Percentiles rank a stretch among this genome's conserved stretches.
Conservation (phyloP, 2,329 filamentous ascomycete genomes). For the Alternaria ventricosa region DNA sequence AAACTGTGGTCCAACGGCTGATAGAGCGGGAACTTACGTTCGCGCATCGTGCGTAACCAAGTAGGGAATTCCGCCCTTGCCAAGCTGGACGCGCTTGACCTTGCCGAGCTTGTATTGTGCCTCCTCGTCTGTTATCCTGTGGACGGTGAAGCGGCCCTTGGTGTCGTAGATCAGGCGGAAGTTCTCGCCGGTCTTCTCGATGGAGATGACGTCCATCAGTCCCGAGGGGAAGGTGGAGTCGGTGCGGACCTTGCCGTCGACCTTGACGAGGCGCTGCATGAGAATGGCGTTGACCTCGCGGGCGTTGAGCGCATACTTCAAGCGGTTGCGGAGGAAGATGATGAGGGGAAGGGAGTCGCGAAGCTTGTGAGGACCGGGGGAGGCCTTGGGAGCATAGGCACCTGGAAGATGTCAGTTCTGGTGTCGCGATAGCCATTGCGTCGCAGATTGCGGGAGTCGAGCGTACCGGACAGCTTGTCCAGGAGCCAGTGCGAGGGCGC, state of each 20-base stretch:
- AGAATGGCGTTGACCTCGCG: conserved; percentile 97
- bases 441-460: conserved; percentile 57
- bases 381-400: conserved; percentile 69
- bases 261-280: conserved; percentile 99
- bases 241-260: conserved; percentile 99
- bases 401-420: conserved; percentile 34
- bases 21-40: conserved; percentile 99
- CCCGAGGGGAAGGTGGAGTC: conserved; percentile 96
- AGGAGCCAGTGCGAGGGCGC: conserved; percentile 99
- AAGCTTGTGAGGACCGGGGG: conserved; percentile 96
- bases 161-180: conserved; percentile 99
- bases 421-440: conserved; percentile 7
- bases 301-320: conserved; percentile 99
- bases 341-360: conserved; percentile 98
- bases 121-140: conserved; percentile 99
- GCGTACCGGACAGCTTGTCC: conserved; percentile 91
- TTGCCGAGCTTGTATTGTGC: conserved; percentile 99
- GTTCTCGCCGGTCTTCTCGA: conserved; percentile 99
- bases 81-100: conserved; percentile 99
- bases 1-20: conserved; percentile 86
- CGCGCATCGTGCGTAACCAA: conserved; percentile 99
- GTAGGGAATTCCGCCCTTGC: conserved; percentile 99
- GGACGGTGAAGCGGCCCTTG: conserved; percentile 99
- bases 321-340: conserved; percentile 79
- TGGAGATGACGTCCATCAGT: conserved; percentile 99